Evolutionary conservation across 2,329 filamentous ascomycete genomes (phyloP).

Genomic region (Hypoxylon rubiginosum): DNA sequence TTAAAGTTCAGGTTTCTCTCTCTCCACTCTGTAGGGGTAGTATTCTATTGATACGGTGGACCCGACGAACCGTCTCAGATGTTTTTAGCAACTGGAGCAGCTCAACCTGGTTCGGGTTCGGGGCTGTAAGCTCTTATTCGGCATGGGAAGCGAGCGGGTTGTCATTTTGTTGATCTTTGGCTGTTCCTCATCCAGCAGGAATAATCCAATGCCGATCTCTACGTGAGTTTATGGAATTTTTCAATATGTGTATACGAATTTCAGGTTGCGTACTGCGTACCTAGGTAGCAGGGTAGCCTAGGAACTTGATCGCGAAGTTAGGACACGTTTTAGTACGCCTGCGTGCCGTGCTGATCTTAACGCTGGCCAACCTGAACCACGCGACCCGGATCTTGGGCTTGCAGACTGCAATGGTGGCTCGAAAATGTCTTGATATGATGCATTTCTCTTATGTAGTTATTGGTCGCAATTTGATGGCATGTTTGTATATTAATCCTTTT

Average conservation of each 20-base stretch:
- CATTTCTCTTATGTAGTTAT: not conserved
- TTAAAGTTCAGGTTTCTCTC: not conserved
- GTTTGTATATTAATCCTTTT: not conserved
- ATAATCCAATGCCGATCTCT: constrained; percentile 14
- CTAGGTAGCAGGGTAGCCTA: too few relatives aligned
- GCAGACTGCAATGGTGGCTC: constrained; percentile 19
- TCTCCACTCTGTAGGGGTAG: constrained; percentile 16
- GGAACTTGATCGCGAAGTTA: constrained; percentile 14
- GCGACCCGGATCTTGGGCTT: constrained; percentile 22
- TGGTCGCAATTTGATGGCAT: constrained; percentile 4
- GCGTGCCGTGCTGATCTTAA: constrained; percentile 17
- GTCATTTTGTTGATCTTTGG: constrained; percentile 15
- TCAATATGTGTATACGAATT: not conserved
- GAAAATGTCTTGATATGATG: constrained; percentile 23
- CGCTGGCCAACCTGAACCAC: constrained; percentile 23
- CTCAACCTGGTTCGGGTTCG: constrained; percentile 12
- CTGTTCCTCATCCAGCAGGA: constrained; percentile 22
- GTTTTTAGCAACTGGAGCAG: constrained; percentile 30
- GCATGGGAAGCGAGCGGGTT: constrained; percentile 1
- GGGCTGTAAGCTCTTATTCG: constrained; percentile 17
- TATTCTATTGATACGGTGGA: constrained; percentile 9
- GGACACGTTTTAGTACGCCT: constrained; percentile 9
- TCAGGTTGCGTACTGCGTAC: not conserved
- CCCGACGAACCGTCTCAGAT: constrained; percentile 35
- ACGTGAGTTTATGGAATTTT: not conserved